Conservation (phyloP, 441 rosid species). For the Breynia disticha region DNA sequence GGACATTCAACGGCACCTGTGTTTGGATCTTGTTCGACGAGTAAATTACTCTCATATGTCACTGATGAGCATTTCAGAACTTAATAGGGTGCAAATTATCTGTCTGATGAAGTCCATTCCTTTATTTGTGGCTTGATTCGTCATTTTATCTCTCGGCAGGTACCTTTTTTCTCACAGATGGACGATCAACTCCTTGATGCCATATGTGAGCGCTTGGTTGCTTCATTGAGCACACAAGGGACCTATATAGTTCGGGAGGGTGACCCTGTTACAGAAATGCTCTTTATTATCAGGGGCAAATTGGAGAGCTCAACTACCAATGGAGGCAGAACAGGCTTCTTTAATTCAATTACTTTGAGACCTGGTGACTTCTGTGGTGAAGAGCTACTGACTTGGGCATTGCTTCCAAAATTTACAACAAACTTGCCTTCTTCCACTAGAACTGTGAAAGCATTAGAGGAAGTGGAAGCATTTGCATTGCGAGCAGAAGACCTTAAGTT, state of each 20-base stretch:
- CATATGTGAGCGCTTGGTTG: conserved; percentile 73
- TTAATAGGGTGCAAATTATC: too few species aligned
- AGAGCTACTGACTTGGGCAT: conserved; percentile 86
- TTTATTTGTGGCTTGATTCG: background rate
- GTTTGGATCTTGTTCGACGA: conserved; percentile 86
- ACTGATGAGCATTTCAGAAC: background rate
- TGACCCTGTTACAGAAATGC: conserved; percentile 86
- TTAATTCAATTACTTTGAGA: conserved; percentile 61
- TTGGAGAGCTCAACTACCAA: conserved; percentile 81
- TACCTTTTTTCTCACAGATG: conserved; percentile 87
- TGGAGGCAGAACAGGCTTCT: conserved; percentile 82
- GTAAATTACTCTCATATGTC: conserved; percentile 30
- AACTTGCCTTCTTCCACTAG: conserved; percentile 84
- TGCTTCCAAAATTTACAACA: conserved; percentile 57
- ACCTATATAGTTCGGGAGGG: conserved; percentile 86
- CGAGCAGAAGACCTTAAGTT: conserved; percentile 76
- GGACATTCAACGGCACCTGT: conserved; percentile 82
- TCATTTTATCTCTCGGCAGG: conserved; percentile 29
- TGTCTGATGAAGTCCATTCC: too few species aligned
- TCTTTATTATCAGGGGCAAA: conserved; percentile 70
- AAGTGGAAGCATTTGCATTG: conserved; percentile 87
- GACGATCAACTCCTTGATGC: conserved; percentile 88
- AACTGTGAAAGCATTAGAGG: conserved; percentile 62
- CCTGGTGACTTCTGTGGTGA: conserved; percentile 91
- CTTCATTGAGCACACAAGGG: conserved; percentile 75